Evolutionary conservation across 441 rosid genomes (phyloP).

Genomic region (Cnidoscolus chayamansa): DNA sequence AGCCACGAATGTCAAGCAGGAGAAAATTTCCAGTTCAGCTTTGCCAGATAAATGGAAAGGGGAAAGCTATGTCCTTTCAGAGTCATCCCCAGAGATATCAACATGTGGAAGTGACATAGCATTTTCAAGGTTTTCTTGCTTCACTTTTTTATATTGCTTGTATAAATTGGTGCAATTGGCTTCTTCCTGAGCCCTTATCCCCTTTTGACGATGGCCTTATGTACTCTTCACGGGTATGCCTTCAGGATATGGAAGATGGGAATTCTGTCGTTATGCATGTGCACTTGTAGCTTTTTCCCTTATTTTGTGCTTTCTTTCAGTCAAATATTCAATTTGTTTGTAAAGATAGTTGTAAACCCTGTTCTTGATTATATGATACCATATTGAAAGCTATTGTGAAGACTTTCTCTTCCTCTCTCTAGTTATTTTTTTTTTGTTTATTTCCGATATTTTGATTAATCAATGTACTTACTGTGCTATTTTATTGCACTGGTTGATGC

Average conservation of each 20-base stretch:
- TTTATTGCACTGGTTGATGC: background rate
- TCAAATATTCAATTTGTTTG: background rate
- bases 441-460: slow-evolving; percentile 8
- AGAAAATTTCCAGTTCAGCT: slow-evolving; percentile 43
- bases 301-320: background rate
- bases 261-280: background rate
- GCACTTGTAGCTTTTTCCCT: background rate
- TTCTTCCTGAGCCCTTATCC: background rate
- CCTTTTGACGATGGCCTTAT: background rate
- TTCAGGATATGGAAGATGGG: background rate
- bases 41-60: slow-evolving; percentile 44
- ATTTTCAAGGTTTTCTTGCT: slow-evolving; percentile 59
- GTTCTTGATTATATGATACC: background rate
- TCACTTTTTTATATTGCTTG: slow-evolving; percentile 8
- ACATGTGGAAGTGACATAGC: slow-evolving; percentile 58
- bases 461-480: slow-evolving; percentile 5
- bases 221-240: too few species aligned
- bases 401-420: background rate
- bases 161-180: background rate
- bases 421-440: background rate
- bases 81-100: slow-evolving; percentile 84
- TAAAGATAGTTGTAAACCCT: slow-evolving; percentile 8
- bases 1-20: slow-evolving; percentile 41
- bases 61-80: slow-evolving; percentile 44
- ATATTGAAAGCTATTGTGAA: background rate